A percentile compares a stretch with the other conserved stretches of the same genome.
phyloP scores from a whole-genome alignment of 2,329 filamentous ascomycete genomes.

The Pestalotiopsis sp. region DNA sequence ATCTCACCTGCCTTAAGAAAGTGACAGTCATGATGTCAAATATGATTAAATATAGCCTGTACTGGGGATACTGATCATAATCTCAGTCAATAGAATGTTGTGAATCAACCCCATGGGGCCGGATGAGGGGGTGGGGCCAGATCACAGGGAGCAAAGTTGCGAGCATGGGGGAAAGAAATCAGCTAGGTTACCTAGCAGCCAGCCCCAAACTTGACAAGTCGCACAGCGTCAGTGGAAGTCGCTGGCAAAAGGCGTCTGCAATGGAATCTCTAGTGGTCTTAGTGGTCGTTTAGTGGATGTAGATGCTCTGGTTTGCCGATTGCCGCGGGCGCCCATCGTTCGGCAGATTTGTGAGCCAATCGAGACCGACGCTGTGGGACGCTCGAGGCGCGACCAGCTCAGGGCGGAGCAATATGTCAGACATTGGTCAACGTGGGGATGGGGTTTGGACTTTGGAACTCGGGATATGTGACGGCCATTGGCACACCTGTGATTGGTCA shows the following conservation, averaged over 20 bases:
- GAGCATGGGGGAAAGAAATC: too few relatives aligned
- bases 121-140: conserved; percentile 5
- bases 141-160: not conserved
- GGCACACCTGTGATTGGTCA: not conserved
- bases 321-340: conserved; percentile 8
- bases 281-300: not conserved
- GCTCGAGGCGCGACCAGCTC: conserved; percentile 16
- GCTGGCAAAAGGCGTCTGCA: not conserved
- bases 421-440: conserved; percentile 19
- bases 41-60: not conserved
- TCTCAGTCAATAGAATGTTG: conserved; percentile 1
- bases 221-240: not conserved
- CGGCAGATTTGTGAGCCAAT: conserved; percentile 30
- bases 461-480: conserved; percentile 5
- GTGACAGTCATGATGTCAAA: not conserved
- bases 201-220: not conserved
- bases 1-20: not conserved
- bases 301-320: not conserved
- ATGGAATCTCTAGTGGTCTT: not conserved
- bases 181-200: not conserved
- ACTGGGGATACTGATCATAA: not conserved
- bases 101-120: conserved; percentile 6
- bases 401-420: conserved; percentile 21
- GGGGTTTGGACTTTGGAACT: not conserved
- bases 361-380: conserved; percentile 19